These are phyloP conservation scores for Salix viminalis DNA, from an alignment of 345 rosid genomes.

Conservation along the genomic window DNA sequence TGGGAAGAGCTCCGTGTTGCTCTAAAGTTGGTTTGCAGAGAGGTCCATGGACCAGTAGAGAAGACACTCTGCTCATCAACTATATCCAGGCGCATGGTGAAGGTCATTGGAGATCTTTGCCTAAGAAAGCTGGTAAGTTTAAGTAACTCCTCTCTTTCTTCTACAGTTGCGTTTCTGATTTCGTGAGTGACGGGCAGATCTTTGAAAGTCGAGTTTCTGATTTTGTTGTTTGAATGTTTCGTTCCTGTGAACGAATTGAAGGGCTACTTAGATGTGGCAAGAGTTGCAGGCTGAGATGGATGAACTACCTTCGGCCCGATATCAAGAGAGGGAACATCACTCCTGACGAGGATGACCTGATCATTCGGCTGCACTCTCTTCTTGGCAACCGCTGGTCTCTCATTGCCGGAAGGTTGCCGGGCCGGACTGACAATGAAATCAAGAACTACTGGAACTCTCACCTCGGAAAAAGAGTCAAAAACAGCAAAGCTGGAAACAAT, in stretches of 20 bases:
- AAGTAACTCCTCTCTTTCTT: neutral
- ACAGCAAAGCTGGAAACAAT: neutral
- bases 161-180: neutral
- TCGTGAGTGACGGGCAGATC: neutral
- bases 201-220: neutral
- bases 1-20: slow-evolving; percentile 51
- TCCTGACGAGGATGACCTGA: slow-evolving; percentile 49
- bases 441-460: slow-evolving; percentile 49
- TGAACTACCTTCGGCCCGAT: slow-evolving; percentile 48
- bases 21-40: slow-evolving; percentile 38
- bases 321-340: slow-evolving; percentile 47
- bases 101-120: slow-evolving; percentile 44
- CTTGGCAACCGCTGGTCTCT: slow-evolving; percentile 50
- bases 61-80: slow-evolving; percentile 33
- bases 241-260: neutral
- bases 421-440: slow-evolving; percentile 53
- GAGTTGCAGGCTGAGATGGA: slow-evolving; percentile 51
- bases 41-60: slow-evolving; percentile 43
- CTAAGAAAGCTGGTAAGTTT: slow-evolving; percentile 37
- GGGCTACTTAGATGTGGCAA: slow-evolving; percentile 48
- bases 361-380: slow-evolving; percentile 40
- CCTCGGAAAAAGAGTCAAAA: slow-evolving; percentile 27
- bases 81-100: slow-evolving; percentile 39
- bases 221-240: neutral
- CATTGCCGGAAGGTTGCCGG: slow-evolving; percentile 39